Percentiles rank a stretch among this genome's conserved stretches.
Conservation (phyloP, 495 filamentous ascomycete genomes). For the Lasiosphaeriaceae sp. region DNA sequence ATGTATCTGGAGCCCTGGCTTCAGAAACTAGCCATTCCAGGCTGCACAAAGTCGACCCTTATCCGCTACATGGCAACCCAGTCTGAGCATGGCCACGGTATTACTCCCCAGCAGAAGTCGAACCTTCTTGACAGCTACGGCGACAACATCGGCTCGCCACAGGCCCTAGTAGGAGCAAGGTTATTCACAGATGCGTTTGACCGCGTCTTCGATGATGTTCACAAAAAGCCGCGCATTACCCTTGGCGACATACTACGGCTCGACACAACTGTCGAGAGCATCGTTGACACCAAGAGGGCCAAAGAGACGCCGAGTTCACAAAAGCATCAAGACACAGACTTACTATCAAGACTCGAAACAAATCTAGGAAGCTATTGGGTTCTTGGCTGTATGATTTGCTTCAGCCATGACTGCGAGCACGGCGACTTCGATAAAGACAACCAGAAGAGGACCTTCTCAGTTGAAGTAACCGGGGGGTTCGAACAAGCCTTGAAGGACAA, state of each 20-base stretch:
- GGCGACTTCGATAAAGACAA: slow-evolving; percentile 46
- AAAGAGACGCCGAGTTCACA: slow-evolving; percentile 38
- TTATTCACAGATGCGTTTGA: slow-evolving; percentile 44
- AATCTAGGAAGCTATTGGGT: slow-evolving; percentile 40
- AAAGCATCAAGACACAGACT: slow-evolving; percentile 16
- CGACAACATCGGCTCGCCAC: slow-evolving; percentile 32
- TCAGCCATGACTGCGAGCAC: slow-evolving; percentile 47
- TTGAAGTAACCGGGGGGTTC: slow-evolving; percentile 29
- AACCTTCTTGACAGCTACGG: slow-evolving; percentile 37
- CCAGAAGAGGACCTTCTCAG: slow-evolving; percentile 39
- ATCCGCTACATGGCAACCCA: slow-evolving; percentile 42
- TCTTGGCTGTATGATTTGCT: slow-evolving; percentile 45
- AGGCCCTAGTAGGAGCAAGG: slow-evolving; percentile 28
- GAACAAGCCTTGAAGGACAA: slow-evolving; percentile 18
- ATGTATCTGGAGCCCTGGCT: slow-evolving; percentile 46
- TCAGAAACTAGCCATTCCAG: slow-evolving; percentile 34
- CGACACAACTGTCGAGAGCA: slow-evolving; percentile 41
- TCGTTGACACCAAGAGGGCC: slow-evolving; percentile 42
- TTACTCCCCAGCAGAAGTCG: slow-evolving; percentile 43
- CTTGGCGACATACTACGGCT: slow-evolving; percentile 42
- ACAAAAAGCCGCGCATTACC: slow-evolving; percentile 23
- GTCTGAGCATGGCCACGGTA: slow-evolving; percentile 30
- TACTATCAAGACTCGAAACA: slow-evolving; percentile 31
- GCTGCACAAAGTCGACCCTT: slow-evolving; percentile 40
- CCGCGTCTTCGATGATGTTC: slow-evolving; percentile 33